Conservation (phyloP, 805 yeast species). For the Blastobotrys parvus region DNA sequence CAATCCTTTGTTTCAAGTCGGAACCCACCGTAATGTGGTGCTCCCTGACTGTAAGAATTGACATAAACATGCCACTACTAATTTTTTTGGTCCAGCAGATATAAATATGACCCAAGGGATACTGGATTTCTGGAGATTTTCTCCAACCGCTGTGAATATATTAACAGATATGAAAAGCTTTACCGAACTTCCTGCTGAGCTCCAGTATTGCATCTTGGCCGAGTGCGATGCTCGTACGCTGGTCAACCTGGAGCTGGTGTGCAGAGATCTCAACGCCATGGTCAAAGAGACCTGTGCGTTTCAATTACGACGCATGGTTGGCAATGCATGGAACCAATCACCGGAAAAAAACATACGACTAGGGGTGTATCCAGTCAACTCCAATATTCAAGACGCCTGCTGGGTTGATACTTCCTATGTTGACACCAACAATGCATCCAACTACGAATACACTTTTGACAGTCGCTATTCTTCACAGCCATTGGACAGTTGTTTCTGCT, state of each 20-base stretch:
- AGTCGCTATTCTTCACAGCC: slow-evolving; percentile 4
- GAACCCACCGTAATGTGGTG: too few relatives aligned
- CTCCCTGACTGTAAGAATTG: too few relatives aligned
- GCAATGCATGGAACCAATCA: not conserved
- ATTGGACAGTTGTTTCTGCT: not conserved
- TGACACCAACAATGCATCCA: slow-evolving; percentile 7
- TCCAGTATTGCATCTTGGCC: slow-evolving; percentile 7
- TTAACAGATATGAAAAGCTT: too few relatives aligned
- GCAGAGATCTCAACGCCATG: slow-evolving; percentile 5
- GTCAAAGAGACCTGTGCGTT: slow-evolving; percentile 7
- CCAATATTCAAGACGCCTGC: not conserved
- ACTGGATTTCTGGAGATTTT: too few relatives aligned
- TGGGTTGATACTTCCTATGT: slow-evolving; percentile 7
- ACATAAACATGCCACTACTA: too few relatives aligned
- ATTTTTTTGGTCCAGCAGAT: too few relatives aligned
- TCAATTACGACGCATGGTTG: slow-evolving; percentile 4
- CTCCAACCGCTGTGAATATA: too few relatives aligned
- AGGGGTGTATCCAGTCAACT: slow-evolving; percentile 5
- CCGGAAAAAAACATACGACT: slow-evolving; percentile 1
- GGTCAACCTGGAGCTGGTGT: slow-evolving; percentile 6
- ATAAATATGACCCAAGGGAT: too few relatives aligned
- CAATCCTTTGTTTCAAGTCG: too few relatives aligned
- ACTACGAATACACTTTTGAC: slow-evolving; percentile 6
- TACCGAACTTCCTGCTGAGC: slow-evolving; percentile 7
- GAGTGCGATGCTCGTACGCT: slow-evolving; percentile 9